A percentile compares a stretch with the other conserved stretches of the same genome.
These are phyloP conservation scores for Boehmeria nivea DNA, from an alignment of 306 rosid species.

Conservation along the genomic window DNA sequence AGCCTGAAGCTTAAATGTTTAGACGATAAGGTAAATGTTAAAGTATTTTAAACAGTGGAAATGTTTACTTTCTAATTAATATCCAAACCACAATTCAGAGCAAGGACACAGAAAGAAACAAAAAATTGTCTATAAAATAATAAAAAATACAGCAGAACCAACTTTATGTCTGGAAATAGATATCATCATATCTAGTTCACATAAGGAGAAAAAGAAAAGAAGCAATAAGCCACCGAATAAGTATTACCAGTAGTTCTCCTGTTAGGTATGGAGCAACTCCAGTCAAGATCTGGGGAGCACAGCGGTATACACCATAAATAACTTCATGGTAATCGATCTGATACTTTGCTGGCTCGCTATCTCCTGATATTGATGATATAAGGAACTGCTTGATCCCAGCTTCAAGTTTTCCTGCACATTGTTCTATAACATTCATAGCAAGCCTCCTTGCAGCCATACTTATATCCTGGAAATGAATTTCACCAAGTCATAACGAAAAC, in stretches of 20 bases:
- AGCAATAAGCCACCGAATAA: neutral
- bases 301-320: constrained; percentile 83
- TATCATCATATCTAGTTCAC: neutral
- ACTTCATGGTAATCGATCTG: constrained; percentile 71
- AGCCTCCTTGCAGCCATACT: constrained; percentile 88
- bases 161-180: neutral
- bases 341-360: constrained; percentile 49
- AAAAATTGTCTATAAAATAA: too few relatives aligned
- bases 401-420: constrained; percentile 82
- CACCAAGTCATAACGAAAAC: constrained; percentile 2
- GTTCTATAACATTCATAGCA: constrained; percentile 92
- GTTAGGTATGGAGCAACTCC: constrained; percentile 86
- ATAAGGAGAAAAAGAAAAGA: neutral
- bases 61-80: too few relatives aligned
- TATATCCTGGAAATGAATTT: constrained; percentile 57
- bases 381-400: constrained; percentile 72
- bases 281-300: constrained; percentile 75
- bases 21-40: too few relatives aligned
- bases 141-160: too few relatives aligned
- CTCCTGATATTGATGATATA: constrained; percentile 87
- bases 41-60: too few relatives aligned
- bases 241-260: constrained; percentile 84
- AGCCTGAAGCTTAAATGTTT: too few relatives aligned
- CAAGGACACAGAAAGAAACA: too few relatives aligned
- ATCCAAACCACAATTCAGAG: too few relatives aligned